Evolutionary conservation across 768 basidiomycete species (phyloP).

Genomic region (Psilocybe azurescens): DNA sequence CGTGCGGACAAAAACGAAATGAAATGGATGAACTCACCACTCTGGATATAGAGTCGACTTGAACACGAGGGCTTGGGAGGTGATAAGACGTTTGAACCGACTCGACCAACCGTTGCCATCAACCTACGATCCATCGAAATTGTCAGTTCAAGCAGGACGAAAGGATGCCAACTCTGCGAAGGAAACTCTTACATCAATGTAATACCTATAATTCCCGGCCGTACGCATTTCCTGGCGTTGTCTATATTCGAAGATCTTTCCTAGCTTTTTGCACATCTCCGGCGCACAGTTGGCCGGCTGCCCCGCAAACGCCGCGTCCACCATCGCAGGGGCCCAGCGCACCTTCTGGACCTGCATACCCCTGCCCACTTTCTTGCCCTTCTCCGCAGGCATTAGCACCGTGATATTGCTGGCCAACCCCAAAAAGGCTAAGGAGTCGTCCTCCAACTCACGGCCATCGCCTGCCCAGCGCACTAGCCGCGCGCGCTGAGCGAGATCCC

Average conservation of each 20-base stretch:
- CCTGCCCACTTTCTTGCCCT: conserved; percentile 36
- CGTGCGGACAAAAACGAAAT: neutral
- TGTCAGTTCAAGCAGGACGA: neutral
- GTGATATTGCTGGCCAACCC: conserved; percentile 32
- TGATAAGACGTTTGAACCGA: conserved; percentile 66
- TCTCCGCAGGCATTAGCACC: conserved; percentile 35
- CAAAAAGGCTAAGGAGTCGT: neutral
- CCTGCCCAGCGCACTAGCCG: conserved; percentile 23
- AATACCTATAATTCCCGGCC: conserved; percentile 63
- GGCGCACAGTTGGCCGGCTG: conserved; percentile 45
- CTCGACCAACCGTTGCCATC: conserved; percentile 69
- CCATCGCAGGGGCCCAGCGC: conserved; percentile 48
- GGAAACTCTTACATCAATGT: conserved; percentile 51
- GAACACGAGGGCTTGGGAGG: conserved; percentile 62
- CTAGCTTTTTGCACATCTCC: conserved; percentile 46
- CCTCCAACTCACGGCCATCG: conserved; percentile 5
- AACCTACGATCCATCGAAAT: conserved; percentile 35
- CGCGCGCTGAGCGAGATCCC: conserved; percentile 35
- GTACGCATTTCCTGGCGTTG: conserved; percentile 40
- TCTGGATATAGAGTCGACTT: conserved; percentile 72
- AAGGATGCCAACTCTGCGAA: neutral
- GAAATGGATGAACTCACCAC: conserved; percentile 45
- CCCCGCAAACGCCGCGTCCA: conserved; percentile 59
- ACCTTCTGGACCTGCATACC: conserved; percentile 32
- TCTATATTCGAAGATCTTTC: conserved; percentile 51